Conservation (phyloP, 805 yeast genomes). For the Metschnikowia shivogae region DNA sequence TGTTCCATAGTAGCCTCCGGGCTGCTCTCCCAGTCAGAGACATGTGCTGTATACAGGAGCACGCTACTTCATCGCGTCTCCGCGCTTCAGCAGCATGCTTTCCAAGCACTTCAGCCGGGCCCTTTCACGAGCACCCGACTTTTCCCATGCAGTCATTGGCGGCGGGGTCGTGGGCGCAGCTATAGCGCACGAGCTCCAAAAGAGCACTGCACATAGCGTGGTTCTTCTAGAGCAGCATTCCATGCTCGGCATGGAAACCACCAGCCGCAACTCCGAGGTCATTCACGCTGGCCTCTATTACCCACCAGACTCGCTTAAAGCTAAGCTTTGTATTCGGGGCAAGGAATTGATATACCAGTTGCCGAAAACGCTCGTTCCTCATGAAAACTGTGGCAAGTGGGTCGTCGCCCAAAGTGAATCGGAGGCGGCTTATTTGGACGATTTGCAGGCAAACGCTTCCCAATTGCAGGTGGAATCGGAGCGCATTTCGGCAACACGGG, state of each 20-base stretch:
- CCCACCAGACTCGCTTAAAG: constrained; percentile 64
- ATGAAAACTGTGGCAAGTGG: constrained; percentile 75
- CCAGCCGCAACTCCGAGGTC: constrained; percentile 89
- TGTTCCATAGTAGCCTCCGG: too few species aligned
- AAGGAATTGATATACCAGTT: constrained; percentile 57
- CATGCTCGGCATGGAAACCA: constrained; percentile 71
- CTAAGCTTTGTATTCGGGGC: constrained; percentile 70
- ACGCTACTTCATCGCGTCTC: too few species aligned
- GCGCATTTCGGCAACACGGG: constrained; percentile 45
- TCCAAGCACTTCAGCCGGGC: constrained; percentile 2
- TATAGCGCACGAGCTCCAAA: constrained; percentile 63
- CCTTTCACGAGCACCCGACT: constrained; percentile 34
- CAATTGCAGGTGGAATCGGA: constrained; percentile 54
- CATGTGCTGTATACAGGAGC: too few species aligned
- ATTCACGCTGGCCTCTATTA: constrained; percentile 89
- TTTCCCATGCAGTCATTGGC: constrained; percentile 71
- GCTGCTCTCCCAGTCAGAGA: too few species aligned
- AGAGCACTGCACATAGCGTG: constrained; percentile 45
- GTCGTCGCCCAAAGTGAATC: constrained; percentile 72
- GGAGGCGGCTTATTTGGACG: constrained; percentile 57
- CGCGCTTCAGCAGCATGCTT: constrained; percentile 1
- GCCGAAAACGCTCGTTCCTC: constrained; percentile 40
- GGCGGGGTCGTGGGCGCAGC: constrained; percentile 86
- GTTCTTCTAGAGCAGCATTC: constrained; percentile 66
- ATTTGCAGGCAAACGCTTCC: constrained; percentile 47